These are phyloP conservation scores for Yamadazyma kitorensis DNA, from an alignment of 805 yeast genomes.

Conservation along the genomic window DNA sequence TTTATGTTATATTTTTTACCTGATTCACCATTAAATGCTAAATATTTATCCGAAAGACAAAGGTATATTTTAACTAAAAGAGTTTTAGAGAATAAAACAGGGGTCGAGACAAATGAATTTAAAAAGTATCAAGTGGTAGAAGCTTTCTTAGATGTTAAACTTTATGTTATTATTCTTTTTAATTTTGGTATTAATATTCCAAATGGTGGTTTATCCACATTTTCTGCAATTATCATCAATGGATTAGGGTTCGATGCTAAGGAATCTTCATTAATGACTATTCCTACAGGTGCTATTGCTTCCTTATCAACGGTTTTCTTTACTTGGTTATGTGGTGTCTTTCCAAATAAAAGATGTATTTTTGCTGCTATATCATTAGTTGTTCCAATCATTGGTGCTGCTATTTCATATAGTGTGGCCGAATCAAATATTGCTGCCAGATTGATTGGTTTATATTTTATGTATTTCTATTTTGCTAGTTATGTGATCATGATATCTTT, in stretches of 20 bases:
- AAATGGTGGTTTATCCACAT: slow-evolving; percentile 29
- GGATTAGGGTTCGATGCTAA: slow-evolving; percentile 21
- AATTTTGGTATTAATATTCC: slow-evolving; percentile 26
- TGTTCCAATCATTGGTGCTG: slow-evolving; percentile 20
- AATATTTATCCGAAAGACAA: slow-evolving; percentile 16
- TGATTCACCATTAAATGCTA: slow-evolving; percentile 17
- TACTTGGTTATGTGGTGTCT: slow-evolving; percentile 29
- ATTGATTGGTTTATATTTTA: slow-evolving; percentile 25
- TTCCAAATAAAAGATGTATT: slow-evolving; percentile 15
- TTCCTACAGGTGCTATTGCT: slow-evolving; percentile 30
- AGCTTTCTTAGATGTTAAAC: slow-evolving; percentile 18
- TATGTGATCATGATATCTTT: slow-evolving; percentile 27
- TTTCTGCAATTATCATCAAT: slow-evolving; percentile 27
- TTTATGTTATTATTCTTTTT: slow-evolving; percentile 20
- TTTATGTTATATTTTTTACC: slow-evolving; percentile 21
- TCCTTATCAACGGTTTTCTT: slow-evolving; percentile 25
- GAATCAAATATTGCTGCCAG: slow-evolving; percentile 18
- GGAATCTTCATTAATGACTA: slow-evolving; percentile 22
- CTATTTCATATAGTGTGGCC: slow-evolving; percentile 16
- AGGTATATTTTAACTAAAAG: slow-evolving; percentile 14
- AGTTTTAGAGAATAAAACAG: slow-evolving; percentile 15
- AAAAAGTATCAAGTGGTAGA: slow-evolving; percentile 20
- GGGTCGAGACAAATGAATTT: slow-evolving; percentile 16
- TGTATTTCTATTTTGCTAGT: slow-evolving; percentile 31
- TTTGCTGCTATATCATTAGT: slow-evolving; percentile 10